Conservation (phyloP, 805 yeast species). For the Sporopachydermia lactativora region DNA sequence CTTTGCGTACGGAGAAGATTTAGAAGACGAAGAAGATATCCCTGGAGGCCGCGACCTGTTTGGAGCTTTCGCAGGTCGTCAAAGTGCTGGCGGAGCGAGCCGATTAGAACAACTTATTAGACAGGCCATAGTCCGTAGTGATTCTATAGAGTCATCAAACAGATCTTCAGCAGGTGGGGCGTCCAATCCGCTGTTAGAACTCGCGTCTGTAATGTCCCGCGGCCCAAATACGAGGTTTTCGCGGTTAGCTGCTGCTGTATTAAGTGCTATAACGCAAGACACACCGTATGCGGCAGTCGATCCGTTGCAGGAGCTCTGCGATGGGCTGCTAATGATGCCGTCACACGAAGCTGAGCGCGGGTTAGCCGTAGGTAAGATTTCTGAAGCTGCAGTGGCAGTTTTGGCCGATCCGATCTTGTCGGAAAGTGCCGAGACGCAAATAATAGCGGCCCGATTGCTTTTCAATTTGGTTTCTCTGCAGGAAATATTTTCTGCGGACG, state of each 20-base stretch:
- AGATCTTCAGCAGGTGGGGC: slow-evolving; percentile 12
- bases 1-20: neutral
- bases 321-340: slow-evolving; percentile 54
- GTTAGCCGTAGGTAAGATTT: slow-evolving; percentile 44
- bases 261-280: slow-evolving; percentile 28
- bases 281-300: slow-evolving; percentile 53
- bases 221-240: slow-evolving; percentile 6
- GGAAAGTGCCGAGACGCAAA: slow-evolving; percentile 64
- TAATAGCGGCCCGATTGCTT: slow-evolving; percentile 73
- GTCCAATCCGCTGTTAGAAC: slow-evolving; percentile 5
- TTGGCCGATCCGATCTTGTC: slow-evolving; percentile 41
- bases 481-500: slow-evolving; percentile 44
- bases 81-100: neutral
- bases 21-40: neutral
- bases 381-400: slow-evolving; percentile 40
- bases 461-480: slow-evolving; percentile 69
- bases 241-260: slow-evolving; percentile 18
- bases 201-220: slow-evolving; percentile 11
- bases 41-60: neutral
- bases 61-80: neutral
- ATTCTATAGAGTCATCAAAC: slow-evolving; percentile 13
- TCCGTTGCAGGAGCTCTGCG: slow-evolving; percentile 50
- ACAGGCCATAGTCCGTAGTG: slow-evolving; percentile 3
- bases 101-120: neutral
- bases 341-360: slow-evolving; percentile 44